These are phyloP conservation scores for Hylodesmum podocarpum DNA, from an alignment of 306 rosid genomes.

Conservation along the genomic window DNA sequence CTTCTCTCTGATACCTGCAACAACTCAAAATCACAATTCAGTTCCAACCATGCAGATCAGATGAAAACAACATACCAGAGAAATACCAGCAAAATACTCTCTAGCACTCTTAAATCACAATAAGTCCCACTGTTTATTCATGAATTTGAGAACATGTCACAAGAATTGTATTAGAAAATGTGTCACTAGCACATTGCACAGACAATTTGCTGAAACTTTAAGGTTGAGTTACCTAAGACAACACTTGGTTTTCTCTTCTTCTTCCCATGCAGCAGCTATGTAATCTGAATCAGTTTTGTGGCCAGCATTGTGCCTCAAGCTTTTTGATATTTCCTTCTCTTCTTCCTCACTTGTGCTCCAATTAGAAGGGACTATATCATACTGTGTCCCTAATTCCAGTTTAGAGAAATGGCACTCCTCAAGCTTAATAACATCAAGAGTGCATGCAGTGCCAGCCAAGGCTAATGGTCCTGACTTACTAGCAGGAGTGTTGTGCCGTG, in stretches of 20 bases:
- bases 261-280: slow-evolving; percentile 84
- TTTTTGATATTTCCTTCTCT: slow-evolving; percentile 90
- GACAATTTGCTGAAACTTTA: background rate
- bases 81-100: background rate
- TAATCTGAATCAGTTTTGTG: slow-evolving; percentile 60
- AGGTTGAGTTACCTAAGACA: slow-evolving; percentile 67
- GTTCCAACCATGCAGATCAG: background rate
- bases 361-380: slow-evolving; percentile 65
- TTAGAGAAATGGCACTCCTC: slow-evolving; percentile 86
- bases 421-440: slow-evolving; percentile 58
- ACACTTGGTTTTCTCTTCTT: slow-evolving; percentile 76
- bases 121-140: background rate
- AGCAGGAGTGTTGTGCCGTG: slow-evolving; percentile 88
- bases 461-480: slow-evolving; percentile 83
- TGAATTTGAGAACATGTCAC: background rate
- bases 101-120: background rate
- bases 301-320: slow-evolving; percentile 75
- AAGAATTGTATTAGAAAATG: background rate
- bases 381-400: slow-evolving; percentile 70
- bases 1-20: slow-evolving; percentile 92
- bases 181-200: background rate
- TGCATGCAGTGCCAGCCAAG: slow-evolving; percentile 38
- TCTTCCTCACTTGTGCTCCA: slow-evolving; percentile 98
- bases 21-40: slow-evolving; percentile 19
- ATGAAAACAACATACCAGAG: background rate